A percentile compares a stretch with the other conserved stretches of the same genome.
Conservation (phyloP, 176 grass and related monocot species). For the Thalia dealbata region DNA sequence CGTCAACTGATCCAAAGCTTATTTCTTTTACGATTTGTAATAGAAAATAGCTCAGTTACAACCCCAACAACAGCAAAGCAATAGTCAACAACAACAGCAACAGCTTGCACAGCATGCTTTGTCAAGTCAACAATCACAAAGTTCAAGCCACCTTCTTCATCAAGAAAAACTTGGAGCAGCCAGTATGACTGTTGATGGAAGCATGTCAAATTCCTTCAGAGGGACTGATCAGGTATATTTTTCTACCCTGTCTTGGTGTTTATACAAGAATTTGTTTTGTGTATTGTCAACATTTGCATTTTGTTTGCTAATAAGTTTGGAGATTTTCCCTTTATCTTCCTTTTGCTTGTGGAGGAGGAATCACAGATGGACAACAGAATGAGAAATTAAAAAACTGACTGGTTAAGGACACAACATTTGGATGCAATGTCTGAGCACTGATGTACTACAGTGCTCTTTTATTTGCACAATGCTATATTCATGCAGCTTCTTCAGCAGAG, state of each 20-base stretch:
- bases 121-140: constrained; percentile 57
- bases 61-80: constrained; percentile 52
- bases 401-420: too few relatives aligned
- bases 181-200: constrained; percentile 53
- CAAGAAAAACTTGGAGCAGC: constrained; percentile 53
- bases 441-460: neutral
- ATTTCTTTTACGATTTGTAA: constrained; percentile 62
- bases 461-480: too few relatives aligned
- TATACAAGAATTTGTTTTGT: neutral
- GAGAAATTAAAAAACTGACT: too few relatives aligned
- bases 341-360: neutral
- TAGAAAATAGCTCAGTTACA: constrained; percentile 78
- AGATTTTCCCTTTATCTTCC: neutral
- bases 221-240: constrained; percentile 59
- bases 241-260: neutral
- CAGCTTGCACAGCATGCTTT: constrained; percentile 56
- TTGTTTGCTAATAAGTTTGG: too few relatives aligned
- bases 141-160: constrained; percentile 45
- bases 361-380: too few relatives aligned
- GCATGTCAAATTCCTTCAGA: constrained; percentile 35
- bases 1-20: neutral
- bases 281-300: too few relatives aligned
- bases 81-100: constrained; percentile 37
- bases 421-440: neutral
- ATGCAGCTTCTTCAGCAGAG: too few relatives aligned